These are phyloP conservation scores for Coniochaeta sp. DNA, from an alignment of 2,329 filamentous ascomycete genomes.

Conservation along the genomic window DNA sequence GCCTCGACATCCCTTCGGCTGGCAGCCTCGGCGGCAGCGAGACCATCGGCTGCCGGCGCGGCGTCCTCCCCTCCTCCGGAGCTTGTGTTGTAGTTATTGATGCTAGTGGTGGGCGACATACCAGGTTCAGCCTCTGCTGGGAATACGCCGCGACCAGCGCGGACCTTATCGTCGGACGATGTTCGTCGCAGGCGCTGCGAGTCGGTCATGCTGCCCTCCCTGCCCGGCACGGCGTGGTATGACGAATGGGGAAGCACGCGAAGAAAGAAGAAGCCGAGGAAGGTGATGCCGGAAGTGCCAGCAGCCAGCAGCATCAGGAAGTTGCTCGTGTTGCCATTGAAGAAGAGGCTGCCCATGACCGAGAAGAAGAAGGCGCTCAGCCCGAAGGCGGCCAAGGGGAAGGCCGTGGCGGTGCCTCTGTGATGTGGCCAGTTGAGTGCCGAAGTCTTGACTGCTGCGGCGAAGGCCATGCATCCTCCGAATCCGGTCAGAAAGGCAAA, in stretches of 20 bases:
- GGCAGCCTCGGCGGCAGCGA: constrained; percentile 5
- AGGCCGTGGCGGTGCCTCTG: constrained; percentile 87
- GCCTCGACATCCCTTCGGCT: constrained; percentile 6
- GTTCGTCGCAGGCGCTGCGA: constrained; percentile 33
- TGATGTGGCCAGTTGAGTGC: constrained; percentile 89
- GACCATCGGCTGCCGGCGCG: constrained; percentile 10
- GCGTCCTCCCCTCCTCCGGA: constrained; percentile 2
- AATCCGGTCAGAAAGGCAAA: constrained; percentile 81
- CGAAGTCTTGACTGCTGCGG: constrained; percentile 75
- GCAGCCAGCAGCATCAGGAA: constrained; percentile 75
- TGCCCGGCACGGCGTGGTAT: constrained; percentile 49
- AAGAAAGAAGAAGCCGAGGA: constrained; percentile 78
- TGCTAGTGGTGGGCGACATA: constrained; percentile 35
- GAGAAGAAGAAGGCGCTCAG: constrained; percentile 97
- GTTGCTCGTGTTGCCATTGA: constrained; percentile 74
- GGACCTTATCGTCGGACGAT: constrained; percentile 32
- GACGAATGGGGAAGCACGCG: constrained; percentile 57
- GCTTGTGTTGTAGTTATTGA: constrained; percentile 16
- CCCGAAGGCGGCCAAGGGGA: constrained; percentile 87
- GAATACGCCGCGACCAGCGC: constrained; percentile 20
- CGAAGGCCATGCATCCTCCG: constrained; percentile 87
- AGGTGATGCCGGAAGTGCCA: constrained; percentile 69
- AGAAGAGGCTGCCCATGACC: constrained; percentile 64
- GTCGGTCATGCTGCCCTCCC: constrained; percentile 19
- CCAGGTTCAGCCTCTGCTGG: constrained; percentile 51